A percentile compares a stretch with the other conserved stretches of the same genome.
These are phyloP conservation scores for Monosporozyma aerobia DNA, from an alignment of 805 yeast species.

Conservation along the genomic window DNA sequence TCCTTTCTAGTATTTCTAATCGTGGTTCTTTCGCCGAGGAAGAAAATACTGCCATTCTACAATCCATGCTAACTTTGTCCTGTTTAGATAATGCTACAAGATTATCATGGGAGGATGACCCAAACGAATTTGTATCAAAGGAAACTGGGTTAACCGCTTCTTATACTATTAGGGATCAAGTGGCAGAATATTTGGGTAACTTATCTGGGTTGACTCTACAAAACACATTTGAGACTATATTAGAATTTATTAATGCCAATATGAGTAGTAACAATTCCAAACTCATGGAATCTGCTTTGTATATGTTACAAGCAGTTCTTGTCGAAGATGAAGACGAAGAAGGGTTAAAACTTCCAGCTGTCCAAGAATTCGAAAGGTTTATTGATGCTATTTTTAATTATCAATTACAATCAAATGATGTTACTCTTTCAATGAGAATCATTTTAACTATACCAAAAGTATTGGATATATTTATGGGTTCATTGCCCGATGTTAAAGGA, in stretches of 20 bases:
- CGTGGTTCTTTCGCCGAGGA: constrained; percentile 7
- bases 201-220: constrained; percentile 26
- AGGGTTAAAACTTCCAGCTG: background rate
- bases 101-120: constrained; percentile 47
- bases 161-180: constrained; percentile 48
- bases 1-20: constrained; percentile 12
- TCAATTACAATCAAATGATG: constrained; percentile 14
- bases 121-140: constrained; percentile 61
- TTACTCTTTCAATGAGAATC: constrained; percentile 40
- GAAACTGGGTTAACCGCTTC: constrained; percentile 61
- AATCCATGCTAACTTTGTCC: constrained; percentile 33
- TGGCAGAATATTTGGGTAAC: constrained; percentile 47
- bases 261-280: background rate
- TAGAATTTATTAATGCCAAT: background rate
- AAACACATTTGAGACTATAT: constrained; percentile 3
- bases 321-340: constrained; percentile 14
- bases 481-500: constrained; percentile 25
- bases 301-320: constrained; percentile 15
- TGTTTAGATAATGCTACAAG: constrained; percentile 36
- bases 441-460: constrained; percentile 48
- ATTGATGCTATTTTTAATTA: constrained; percentile 9
- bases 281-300: constrained; percentile 18
- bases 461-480: constrained; percentile 41
- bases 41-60: constrained; percentile 9
- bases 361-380: background rate